Evolutionary conservation across 768 basidiomycete species (phyloP).

Genomic region (Glaciozyma antarctica): DNA sequence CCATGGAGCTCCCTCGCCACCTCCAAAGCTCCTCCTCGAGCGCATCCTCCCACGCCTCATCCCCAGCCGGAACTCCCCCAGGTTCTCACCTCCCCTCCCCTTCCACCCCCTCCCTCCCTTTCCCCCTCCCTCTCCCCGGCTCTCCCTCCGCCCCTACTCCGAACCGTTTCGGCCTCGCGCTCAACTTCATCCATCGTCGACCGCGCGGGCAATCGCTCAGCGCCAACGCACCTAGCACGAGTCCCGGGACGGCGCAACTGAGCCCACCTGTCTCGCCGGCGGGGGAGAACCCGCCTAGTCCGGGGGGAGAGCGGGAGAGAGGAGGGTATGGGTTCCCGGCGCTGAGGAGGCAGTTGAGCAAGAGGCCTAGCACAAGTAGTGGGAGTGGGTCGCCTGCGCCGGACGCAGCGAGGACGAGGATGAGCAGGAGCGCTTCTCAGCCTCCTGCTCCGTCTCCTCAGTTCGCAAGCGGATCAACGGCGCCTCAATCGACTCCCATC

Average conservation of each 20-base stretch:
- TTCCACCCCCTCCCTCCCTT: background rate
- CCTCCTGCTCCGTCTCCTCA: conserved; percentile 6
- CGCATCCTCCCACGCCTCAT: background rate
- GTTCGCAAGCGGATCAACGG: background rate
- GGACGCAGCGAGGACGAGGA: conserved; percentile 4
- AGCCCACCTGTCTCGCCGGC: conserved; percentile 15
- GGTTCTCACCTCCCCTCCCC: conserved; percentile 3
- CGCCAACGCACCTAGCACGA: conserved; percentile 2
- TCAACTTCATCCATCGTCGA: conserved; percentile 24
- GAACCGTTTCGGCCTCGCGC: conserved; percentile 26
- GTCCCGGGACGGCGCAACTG: conserved; percentile 13
- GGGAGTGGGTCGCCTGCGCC: background rate
- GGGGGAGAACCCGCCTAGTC: background rate
- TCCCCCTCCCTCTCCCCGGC: background rate
- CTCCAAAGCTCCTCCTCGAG: conserved; percentile 5
- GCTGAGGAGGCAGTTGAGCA: conserved; percentile 20
- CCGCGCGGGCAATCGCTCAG: conserved; percentile 23
- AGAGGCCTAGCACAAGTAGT: background rate
- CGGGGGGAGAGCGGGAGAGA: too few species aligned
- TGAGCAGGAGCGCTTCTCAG: conserved; percentile 20
- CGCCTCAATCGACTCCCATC: background rate
- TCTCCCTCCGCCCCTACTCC: background rate
- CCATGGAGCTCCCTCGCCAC: conserved; percentile 18
- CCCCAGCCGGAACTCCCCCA: conserved; percentile 9
- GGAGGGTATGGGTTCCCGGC: conserved; percentile 29